Conservation (phyloP, 2,329 filamentous ascomycete genomes). For the Lecanicillium sp. region DNA sequence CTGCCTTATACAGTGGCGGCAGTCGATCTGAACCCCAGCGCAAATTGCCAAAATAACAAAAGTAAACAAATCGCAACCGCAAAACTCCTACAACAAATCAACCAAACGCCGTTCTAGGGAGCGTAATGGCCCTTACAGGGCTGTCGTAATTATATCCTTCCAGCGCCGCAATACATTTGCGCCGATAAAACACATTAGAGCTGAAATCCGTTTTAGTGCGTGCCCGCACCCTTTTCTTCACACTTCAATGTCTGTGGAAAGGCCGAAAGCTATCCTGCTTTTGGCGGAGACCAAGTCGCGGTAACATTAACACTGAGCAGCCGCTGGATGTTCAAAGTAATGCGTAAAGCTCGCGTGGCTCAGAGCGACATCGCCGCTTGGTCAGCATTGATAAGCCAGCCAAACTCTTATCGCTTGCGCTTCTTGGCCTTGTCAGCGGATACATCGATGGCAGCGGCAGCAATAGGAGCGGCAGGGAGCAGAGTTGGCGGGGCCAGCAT, state of each 20-base stretch:
- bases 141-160: slow-evolving; percentile 32
- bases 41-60: slow-evolving; percentile 2
- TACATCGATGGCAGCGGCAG: slow-evolving; percentile 20
- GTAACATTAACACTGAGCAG: no score
- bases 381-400: no score
- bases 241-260: no score
- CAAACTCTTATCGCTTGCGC: slow-evolving; percentile 43
- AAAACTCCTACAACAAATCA: slow-evolving; percentile 7
- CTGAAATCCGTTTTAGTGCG: neutral
- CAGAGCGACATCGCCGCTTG: no score
- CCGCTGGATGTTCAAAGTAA: no score
- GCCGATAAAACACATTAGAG: slow-evolving; percentile 9
- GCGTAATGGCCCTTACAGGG: slow-evolving; percentile 8
- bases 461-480: slow-evolving; percentile 36
- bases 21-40: no score
- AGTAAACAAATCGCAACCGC: slow-evolving; percentile 2
- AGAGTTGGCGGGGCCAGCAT: slow-evolving; percentile 28
- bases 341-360: no score
- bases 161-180: slow-evolving; percentile 19
- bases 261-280: no score
- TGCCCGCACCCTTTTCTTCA: no score
- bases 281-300: no score
- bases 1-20: no score
- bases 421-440: slow-evolving; percentile 51
- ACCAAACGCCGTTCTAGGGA: slow-evolving; percentile 9